Evolutionary conservation across 2,329 filamentous ascomycete species (phyloP), one percentile per base, ranked within the genome.

Genomic region (Neodidymelliopsis sp.): DNA sequence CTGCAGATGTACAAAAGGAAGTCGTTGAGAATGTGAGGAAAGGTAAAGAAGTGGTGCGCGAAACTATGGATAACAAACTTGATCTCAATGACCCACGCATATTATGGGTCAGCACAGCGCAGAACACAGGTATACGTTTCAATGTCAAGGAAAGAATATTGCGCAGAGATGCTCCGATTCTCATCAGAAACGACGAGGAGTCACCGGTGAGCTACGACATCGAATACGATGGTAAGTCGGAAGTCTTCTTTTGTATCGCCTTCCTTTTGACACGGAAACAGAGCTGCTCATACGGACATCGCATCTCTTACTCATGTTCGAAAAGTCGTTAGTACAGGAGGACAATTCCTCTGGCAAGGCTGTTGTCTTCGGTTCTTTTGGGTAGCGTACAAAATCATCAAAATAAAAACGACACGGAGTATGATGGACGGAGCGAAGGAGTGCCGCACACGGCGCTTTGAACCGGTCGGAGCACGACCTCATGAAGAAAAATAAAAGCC

Each of bases 121-220:
- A 81, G 59, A 81, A 84, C 48, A 84, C 90, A 15, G 90, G 90
- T 0, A 72, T 94, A 46, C 83, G 82, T 33, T 84, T 94, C 57
- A 79, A 80, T 8, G 86, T 92, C 13, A 74, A 72, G 16, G 79
- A 84, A 65, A 78, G 77, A 44, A 76, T 75, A 30, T 68, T 74
- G 63, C 72, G 69, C 63, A 62, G 71, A 40, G 62, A 77, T 25
- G 73, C 75, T 49, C 82, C 85, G 1, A 68, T 88, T 11, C 74
- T 89, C 10, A 71, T 84, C 12, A 74, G 77, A 2, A 74, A 73
- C 8, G 82, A 86, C 39, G 85, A 90, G 43, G 84, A 90, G 34
- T 72, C 81, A n/a, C 79, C 86, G 3, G 83, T 89, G 8, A 84
- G 79, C 43, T 94, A 91, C 66, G 81, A 81, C 31, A 75, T 94